Evolutionary conservation across 768 basidiomycete genomes (phyloP), one percentile per base, ranked within the genome.

Genomic region (Rhizopogon salebrosus): DNA sequence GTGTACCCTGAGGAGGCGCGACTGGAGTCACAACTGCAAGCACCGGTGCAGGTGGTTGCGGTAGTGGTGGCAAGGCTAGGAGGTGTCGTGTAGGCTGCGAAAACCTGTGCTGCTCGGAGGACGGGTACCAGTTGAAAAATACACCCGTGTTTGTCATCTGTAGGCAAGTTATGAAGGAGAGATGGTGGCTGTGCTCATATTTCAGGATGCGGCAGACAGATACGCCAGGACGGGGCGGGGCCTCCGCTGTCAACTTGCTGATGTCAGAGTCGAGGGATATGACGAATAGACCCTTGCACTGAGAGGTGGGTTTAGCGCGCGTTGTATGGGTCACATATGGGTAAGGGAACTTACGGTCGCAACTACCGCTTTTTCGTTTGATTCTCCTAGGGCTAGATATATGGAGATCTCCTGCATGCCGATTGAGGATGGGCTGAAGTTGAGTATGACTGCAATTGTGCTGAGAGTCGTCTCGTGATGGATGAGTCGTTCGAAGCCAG

Each of bases 111-210:
- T 29, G n/a, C 11, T n/a, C 40, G 6, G 52, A 54, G 0, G 66
- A 58, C 4, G 53, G 66, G 65, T 72, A 68, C 70, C 75, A 80
- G 51, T 77, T 81, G 34, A 82, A 57, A 54, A 72, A 84, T 11
- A 83, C 54, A 0, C 75, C 77, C 0, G 79, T 78, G 24, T 79
- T 74, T 0, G 79, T 78, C 68, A 82, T 72, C 60, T 83, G 80
- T 20, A 83, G 70, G 58, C 80, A 84, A 23, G 73, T 72, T n/a
- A 82, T 60, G 34, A 38, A 55, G 20, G 60, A 51, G n/a, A 64
- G 57, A 22, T 55, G 36, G 29, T 40, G 54, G 0, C 37, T 53
- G 35, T 54, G 31, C 16, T 68, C 60, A 42, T 62, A 51, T 53
- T 55, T 16, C 48, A 24, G 45, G 36, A 64, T 16, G 20, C 59